phyloP scores from a whole-genome alignment of 768 basidiomycete genomes.

The Tremella mesenterica region DNA sequence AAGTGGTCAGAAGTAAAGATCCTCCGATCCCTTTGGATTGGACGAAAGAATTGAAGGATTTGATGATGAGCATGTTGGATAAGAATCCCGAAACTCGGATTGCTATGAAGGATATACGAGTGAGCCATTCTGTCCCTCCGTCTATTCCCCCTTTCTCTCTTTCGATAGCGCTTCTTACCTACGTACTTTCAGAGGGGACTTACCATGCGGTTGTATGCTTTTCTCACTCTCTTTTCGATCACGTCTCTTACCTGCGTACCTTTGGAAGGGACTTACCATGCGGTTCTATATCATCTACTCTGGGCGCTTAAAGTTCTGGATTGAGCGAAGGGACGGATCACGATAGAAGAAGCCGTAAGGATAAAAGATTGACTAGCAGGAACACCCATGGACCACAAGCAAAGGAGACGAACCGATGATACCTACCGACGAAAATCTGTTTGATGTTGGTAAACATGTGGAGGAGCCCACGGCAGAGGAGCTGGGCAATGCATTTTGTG shows the following conservation, averaged over 20 bases:
- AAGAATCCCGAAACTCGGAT: conserved; percentile 37
- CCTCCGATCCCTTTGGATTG: conserved; percentile 36
- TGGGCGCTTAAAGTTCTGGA: too few species aligned
- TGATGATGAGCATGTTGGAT: conserved; percentile 31
- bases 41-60: conserved; percentile 29
- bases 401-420: conserved; percentile 37
- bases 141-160: too few species aligned
- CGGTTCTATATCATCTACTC: too few species aligned
- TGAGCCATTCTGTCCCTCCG: conserved; percentile 24
- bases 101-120: conserved; percentile 31
- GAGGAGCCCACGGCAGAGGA: conserved; percentile 43
- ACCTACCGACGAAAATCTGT: conserved; percentile 34
- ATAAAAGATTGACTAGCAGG: too few species aligned
- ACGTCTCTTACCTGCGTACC: too few species aligned
- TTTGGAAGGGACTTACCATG: too few species aligned
- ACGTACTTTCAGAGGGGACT: neutral
- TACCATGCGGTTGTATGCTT: too few species aligned
- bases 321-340: too few species aligned
- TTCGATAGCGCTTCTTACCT: too few species aligned
- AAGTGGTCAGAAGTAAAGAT: conserved; percentile 34
- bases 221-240: too few species aligned
- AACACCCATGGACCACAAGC: conserved; percentile 40
- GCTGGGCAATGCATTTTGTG: conserved; percentile 35
- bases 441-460: conserved; percentile 38
- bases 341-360: too few species aligned